phyloP scores from a whole-genome alignment of 805 yeast species.

The Brettanomyces bruxellensis region DNA sequence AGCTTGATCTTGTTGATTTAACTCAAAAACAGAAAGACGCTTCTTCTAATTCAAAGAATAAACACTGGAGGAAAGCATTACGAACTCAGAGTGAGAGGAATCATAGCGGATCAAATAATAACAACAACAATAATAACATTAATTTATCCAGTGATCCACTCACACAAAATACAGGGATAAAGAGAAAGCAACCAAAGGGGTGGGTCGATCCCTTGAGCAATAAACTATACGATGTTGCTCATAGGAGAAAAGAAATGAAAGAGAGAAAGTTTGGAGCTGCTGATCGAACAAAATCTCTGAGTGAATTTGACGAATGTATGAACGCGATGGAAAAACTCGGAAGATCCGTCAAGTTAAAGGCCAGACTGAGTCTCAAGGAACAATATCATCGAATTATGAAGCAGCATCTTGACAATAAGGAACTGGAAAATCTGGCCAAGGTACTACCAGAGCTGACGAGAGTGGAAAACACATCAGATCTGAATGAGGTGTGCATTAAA shows the following conservation, averaged over 20 bases:
- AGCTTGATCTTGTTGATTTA: not conserved
- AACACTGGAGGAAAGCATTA: not conserved
- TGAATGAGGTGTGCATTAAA: conserved; percentile 42
- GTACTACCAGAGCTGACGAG: conserved; percentile 28
- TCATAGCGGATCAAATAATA: not conserved
- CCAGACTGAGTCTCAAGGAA: conserved; percentile 2
- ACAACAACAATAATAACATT: not conserved
- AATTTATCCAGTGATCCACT: too few relatives aligned
- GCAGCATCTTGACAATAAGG: conserved; percentile 5
- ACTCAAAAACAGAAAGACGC: not conserved
- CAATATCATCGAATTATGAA: conserved; percentile 7
- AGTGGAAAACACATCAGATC: conserved; percentile 38
- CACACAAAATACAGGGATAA: too few relatives aligned
- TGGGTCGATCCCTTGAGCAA: conserved; percentile 1
- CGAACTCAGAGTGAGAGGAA: not conserved
- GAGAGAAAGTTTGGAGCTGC: conserved; percentile 51
- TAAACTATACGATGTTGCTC: not conserved
- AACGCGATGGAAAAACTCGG: conserved; percentile 33
- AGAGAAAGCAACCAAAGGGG: not conserved
- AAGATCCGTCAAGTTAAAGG: conserved; percentile 8
- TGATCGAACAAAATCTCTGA: conserved; percentile 43
- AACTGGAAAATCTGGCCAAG: conserved; percentile 1
- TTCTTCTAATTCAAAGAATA: not conserved
- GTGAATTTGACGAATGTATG: conserved; percentile 48
- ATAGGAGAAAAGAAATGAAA: conserved; percentile 31